phyloP scores from a whole-genome alignment of 331 rosid species.

The Malus hybrid region DNA sequence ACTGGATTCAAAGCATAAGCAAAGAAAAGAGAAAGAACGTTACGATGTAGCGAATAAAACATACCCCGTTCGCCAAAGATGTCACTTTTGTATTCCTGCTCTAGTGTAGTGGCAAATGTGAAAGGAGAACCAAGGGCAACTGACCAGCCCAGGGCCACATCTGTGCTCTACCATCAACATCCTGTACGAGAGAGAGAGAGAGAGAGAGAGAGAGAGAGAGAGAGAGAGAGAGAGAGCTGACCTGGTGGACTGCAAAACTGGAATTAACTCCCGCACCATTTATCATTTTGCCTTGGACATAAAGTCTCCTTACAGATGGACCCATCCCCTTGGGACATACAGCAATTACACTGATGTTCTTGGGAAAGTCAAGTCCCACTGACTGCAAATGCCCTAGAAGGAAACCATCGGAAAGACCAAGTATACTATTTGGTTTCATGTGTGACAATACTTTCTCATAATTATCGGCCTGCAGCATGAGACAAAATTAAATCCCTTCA shows the following conservation, averaged over 20 bases:
- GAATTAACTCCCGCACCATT: conserved; percentile 95
- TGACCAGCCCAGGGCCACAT: too few species aligned
- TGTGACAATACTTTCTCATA: conserved; percentile 65
- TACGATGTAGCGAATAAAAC: background rate
- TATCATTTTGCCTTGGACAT: conserved; percentile 88
- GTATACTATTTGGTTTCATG: conserved; percentile 93
- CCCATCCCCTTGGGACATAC: conserved; percentile 99
- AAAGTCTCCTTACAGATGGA: conserved; percentile 90
- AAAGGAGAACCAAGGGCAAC: too few species aligned
- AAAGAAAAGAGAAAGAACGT: background rate
- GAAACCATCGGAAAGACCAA: conserved; percentile 96
- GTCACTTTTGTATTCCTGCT: conserved; percentile 45
- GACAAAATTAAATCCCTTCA: background rate
- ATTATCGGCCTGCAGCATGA: conserved; percentile 74
- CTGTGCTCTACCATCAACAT: too few species aligned
- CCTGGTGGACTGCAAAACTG: conserved; percentile 96
- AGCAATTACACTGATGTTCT: conserved; percentile 80
- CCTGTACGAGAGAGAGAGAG: background rate
- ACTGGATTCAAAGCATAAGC: background rate
- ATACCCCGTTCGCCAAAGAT: conserved; percentile 94
- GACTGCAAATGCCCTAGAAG: conserved; percentile 96
- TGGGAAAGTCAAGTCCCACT: conserved; percentile 76
- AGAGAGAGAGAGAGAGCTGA: background rate
- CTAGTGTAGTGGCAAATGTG: too few species aligned
- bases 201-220: background rate